Percentiles rank a stretch among this genome's conserved stretches.
These are phyloP conservation scores for Nemania bipapillata DNA, from an alignment of 2,329 filamentous ascomycete species.

Conservation along the genomic window DNA sequence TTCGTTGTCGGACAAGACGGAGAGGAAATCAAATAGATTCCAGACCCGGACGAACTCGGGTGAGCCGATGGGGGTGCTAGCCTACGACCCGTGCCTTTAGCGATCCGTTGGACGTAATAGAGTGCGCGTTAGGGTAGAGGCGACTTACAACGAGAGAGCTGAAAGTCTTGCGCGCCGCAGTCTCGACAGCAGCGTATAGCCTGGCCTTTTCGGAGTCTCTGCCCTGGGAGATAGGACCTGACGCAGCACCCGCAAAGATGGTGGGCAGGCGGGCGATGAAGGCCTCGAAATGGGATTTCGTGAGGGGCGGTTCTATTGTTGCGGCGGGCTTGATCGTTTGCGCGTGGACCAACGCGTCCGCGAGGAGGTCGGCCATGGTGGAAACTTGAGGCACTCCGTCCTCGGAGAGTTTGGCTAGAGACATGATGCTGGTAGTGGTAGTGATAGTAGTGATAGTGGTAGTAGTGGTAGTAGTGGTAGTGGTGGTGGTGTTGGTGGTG, in stretches of 20 bases:
- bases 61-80: constrained; percentile 78
- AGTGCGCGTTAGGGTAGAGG: background rate
- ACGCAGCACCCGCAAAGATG: constrained; percentile 54
- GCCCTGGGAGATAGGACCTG: constrained; percentile 44
- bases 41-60: constrained; percentile 85
- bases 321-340: constrained; percentile 67
- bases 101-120: constrained; percentile 35
- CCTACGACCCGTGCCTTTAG: constrained; percentile 62
- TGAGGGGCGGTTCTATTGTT: constrained; percentile 78
- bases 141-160: constrained; percentile 77
- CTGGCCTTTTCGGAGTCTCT: constrained; percentile 59
- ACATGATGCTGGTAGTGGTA: constrained; percentile 53
- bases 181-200: constrained; percentile 80
- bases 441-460: too few species aligned
- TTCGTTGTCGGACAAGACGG: constrained; percentile 84
- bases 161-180: constrained; percentile 82
- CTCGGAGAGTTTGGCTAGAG: constrained; percentile 58
- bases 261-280: constrained; percentile 59
- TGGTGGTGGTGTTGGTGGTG: background rate
- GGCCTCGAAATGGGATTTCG: constrained; percentile 71
- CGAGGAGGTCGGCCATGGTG: constrained; percentile 65
- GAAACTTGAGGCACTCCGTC: constrained; percentile 65
- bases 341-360: constrained; percentile 68
- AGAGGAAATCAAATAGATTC: constrained; percentile 93
- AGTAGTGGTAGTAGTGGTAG: too few species aligned